Base-by-base conservation (phyloP, 306 rosid species). In the Canavalia gladiata region DNA sequence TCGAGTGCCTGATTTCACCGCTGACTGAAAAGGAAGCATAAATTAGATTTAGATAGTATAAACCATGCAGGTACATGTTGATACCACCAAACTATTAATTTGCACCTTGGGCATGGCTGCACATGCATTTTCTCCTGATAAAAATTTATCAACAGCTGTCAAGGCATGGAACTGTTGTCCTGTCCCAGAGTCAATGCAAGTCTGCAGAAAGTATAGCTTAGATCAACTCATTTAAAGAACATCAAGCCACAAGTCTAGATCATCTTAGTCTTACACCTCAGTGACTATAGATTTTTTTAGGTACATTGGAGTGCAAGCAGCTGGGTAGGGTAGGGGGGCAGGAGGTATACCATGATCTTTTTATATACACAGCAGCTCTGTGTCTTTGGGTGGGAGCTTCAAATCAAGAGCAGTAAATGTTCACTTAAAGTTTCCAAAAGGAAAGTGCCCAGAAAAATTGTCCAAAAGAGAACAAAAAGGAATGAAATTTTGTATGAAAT, bases 101-200 rank as follows among this genome's bases (percentile, higher is more conserved):
- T 56, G 37, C 41, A 74, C 89, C 90, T 86, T 83, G 34, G 85
- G 66, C 42, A 85, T 68, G 66, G 68, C 25, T 57, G 75, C 4
- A 13, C 18, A 71, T 74, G 83, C 78, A 71, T 71, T 67, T 54
- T n/a, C 82, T 74, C 54, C 82, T 2, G 59, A n/a, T 76, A 86
- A 78, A 84, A 81, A 59, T 76, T 82, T 76, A 77, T 86, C 87
- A 66, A 81, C 82, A 77, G 87, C 86, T 86, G 55, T 59, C 74
- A 86, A 58, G 41, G 91, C 81, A 37, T 80, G 81, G 51, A 83
- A 89, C 68, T 52, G 74, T 79, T 31, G 75, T 74, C 87, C 76
- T 50, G 84, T 82, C 79, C 60, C 85, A 55, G 85, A 83, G 78
- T 89, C 86, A 39, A 71, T 82, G 78, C 72, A 83, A 3, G 52